Conservation (phyloP, 257 asterid genomes). For the Cinchona pubescens region DNA sequence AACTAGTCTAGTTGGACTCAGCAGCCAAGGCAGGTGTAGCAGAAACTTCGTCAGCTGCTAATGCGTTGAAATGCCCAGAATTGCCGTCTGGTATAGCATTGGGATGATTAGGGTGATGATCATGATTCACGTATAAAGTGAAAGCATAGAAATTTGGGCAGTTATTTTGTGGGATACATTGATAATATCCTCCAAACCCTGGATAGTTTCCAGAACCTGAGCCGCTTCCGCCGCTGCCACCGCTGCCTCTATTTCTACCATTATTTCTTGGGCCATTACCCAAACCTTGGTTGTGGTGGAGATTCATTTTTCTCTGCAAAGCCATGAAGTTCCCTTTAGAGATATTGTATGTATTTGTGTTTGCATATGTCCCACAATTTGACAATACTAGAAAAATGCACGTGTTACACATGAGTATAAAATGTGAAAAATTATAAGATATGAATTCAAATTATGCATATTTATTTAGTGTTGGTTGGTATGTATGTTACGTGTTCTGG, state of each 20-base stretch:
- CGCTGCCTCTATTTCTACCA: background rate
- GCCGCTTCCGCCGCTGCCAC: background rate
- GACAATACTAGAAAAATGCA: too few relatives aligned
- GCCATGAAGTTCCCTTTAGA: too few relatives aligned
- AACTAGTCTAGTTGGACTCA: background rate
- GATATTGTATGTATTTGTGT: too few relatives aligned
- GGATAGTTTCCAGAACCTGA: background rate
- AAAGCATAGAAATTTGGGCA: background rate
- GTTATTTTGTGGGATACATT: constrained; percentile 12
- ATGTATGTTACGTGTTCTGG: too few relatives aligned
- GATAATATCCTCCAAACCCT: constrained; percentile 4
- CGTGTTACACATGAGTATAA: too few relatives aligned
- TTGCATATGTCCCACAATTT: too few relatives aligned
- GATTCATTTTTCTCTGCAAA: too few relatives aligned
- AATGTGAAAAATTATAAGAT: too few relatives aligned
- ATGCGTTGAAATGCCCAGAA: background rate
- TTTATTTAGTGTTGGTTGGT: too few relatives aligned
- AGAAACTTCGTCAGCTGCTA: background rate
- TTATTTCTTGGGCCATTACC: background rate
- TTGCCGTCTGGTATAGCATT: background rate
- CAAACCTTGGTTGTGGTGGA: too few relatives aligned
- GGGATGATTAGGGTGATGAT: background rate
- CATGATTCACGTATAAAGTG: background rate
- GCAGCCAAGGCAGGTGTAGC: background rate
- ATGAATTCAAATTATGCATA: too few relatives aligned